Evolutionary conservation across 73 alveolate genomes (phyloP), one percentile per base, ranked within the genome.

Genomic region (Tetrahymena malaccensis): DNA sequence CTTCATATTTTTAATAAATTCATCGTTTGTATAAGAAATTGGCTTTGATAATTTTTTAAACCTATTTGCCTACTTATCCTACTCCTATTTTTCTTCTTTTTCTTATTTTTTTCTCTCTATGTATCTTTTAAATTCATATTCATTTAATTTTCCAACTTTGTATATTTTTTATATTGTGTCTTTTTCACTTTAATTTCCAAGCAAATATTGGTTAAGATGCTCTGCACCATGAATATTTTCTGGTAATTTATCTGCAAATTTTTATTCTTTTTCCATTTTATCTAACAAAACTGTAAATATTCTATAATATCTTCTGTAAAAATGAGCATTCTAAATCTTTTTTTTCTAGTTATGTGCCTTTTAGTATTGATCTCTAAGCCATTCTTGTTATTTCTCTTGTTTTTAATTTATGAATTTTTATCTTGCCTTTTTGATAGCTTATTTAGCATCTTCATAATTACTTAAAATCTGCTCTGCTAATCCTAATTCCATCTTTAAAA

Each of bases 151-250:
- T 16, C 38, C 84, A 43, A 95, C 34, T 95, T 94, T 70, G 37
- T 70, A 70, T 21, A 95, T 56, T 27, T 57, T 95, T 35, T 95
- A 43, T 0, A 95, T 95, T 89, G 94, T 50, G n/a, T 95, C 94
- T 43, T 94, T 95, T 10, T 85, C 97, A 93, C 93, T 85, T 43
- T 70, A 43, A 25, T 70, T 55, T 27, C 94, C 95, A 43, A 89
- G 93, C 31, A 95, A 89, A 84, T 95, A 85, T 89, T 94, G 35
- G 44, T 85, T 85, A 25, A 95, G 85, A 55, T 95, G 55, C 93
- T 95, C 97, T 44, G 93, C 94, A 17, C 93, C 94, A 15, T 94
- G 84, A 11, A 95, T 89, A 89, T 95, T 89, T 50, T 95, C 94
- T 31, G 93, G 95, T 38, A 95, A 34, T 55, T 95, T 95, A 40